Evolutionary conservation across 2,329 filamentous ascomycete genomes (phyloP).

Genomic region (Aspergillus neoniger): DNA sequence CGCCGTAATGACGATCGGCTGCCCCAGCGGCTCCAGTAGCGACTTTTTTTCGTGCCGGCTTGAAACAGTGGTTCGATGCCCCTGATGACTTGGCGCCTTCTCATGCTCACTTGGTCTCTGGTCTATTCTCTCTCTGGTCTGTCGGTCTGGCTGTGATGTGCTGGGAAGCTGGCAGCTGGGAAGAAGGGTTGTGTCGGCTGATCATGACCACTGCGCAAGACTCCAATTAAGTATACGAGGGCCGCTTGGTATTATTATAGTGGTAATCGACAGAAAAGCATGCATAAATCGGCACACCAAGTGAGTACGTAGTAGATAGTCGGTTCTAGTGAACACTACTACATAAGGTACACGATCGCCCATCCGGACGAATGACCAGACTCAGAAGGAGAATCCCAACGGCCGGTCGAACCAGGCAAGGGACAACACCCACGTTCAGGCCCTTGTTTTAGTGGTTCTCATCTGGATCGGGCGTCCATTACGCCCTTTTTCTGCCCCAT

Average conservation of each 20-base stretch:
- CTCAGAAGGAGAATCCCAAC: not conserved
- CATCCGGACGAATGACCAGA: not conserved
- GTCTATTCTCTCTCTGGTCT: not conserved
- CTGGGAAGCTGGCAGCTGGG: too few species aligned
- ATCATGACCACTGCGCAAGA: too few species aligned
- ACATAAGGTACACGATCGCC: not conserved
- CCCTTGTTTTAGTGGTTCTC: constrained; percentile 1
- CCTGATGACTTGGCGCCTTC: constrained; percentile 17
- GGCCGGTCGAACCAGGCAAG: constrained; percentile 5
- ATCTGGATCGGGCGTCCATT: not conserved
- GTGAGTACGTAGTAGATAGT: too few species aligned
- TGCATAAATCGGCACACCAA: too few species aligned
- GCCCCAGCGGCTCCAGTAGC: constrained; percentile 18
- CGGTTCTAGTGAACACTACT: not conserved
- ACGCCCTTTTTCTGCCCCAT: not conserved
- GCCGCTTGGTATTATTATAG: too few species aligned
- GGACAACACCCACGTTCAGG: constrained; percentile 10
- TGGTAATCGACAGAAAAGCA: too few species aligned
- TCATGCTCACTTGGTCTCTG: constrained; percentile 1
- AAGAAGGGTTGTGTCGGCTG: too few species aligned
- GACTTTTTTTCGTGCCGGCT: constrained; percentile 7
- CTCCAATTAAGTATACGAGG: too few species aligned
- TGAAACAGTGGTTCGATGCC: constrained; percentile 22
- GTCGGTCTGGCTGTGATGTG: constrained; percentile 4
- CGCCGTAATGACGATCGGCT: constrained; percentile 21